Evolutionary conservation across 2,329 filamentous ascomycete species (phyloP), one percentile per base, ranked within the genome.

Genomic region (Juglanconis oblonga): DNA sequence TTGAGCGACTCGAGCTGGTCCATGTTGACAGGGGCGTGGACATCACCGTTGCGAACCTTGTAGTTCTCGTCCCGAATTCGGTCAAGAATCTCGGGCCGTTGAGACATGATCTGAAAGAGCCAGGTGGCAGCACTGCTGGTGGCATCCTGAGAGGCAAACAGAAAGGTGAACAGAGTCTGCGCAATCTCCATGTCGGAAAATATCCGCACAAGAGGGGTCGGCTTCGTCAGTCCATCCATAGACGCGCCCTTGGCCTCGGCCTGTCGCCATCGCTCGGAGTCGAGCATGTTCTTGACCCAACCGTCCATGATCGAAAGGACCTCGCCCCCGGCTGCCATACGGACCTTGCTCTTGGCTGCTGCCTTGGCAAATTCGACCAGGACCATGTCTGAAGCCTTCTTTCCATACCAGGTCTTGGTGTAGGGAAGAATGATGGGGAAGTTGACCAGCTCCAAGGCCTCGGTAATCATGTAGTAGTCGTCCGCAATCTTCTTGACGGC

Each of bases 101-200:
- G 92, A 51, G 95, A 93, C 79, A 92, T 88, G 70, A 92, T 85
- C 79, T 99, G 95, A 83, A 97, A 97, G 65, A 98, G 79, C 92
- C 95, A 98, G 56, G 93, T 97, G 69, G 85, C 87, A 63, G 95
- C 94, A 70, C 91, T 96, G 77, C 90, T 95, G 64, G 95, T 97
- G 66, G 95, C 95, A 74, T 99, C 95, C 77, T 98, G 95, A 3
- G 93, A 97, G 63, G 95, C 94, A 76, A 98, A 98, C 63, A 98
- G 83, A 81, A 98, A 97, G 53, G 94, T 96, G 79, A 97, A 97
- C 70, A 98, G 74, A 31, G 94, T 97, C 81, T 95, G 91, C 59
- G 91, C 84, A 70, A 98, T 97, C 76, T 98, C 93, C 69, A 88
- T 90, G 73, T 98, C 91, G 75, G 83, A 87, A 76, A 97, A 98